Percentiles rank a stretch among this genome's conserved stretches.
Conservation (phyloP, 805 yeast species). For the Danielia oregonensis region DNA sequence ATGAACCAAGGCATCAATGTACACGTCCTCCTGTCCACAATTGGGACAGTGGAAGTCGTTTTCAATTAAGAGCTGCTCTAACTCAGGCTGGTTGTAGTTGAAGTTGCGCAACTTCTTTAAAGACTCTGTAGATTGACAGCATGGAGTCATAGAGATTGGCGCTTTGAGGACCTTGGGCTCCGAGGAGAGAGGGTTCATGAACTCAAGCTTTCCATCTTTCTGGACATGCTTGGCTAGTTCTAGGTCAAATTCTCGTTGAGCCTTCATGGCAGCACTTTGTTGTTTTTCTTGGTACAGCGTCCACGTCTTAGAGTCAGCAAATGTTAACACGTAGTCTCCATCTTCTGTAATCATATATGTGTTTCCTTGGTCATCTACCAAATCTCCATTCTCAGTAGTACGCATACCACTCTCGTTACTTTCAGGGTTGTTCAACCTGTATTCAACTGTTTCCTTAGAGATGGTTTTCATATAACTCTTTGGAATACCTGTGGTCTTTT, state of each 20-base stretch:
- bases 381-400: conserved; percentile 41
- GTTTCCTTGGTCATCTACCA: conserved; percentile 44
- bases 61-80: conserved; percentile 56
- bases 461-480: conserved; percentile 84
- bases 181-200: conserved; percentile 60
- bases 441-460: conserved; percentile 66
- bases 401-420: conserved; percentile 26
- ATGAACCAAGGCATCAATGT: conserved; percentile 64
- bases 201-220: conserved; percentile 33
- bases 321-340: conserved; percentile 93
- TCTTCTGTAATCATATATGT: conserved; percentile 86
- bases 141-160: conserved; percentile 76
- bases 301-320: conserved; percentile 93
- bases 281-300: conserved; percentile 73
- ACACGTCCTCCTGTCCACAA: conserved; percentile 70
- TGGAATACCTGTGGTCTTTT: conserved; percentile 97
- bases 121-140: conserved; percentile 58
- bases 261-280: conserved; percentile 44
- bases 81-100: conserved; percentile 33
- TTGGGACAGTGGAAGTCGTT: conserved; percentile 89
- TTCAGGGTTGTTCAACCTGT: conserved; percentile 38
- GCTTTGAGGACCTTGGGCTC: conserved; percentile 49
- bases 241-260: conserved; percentile 49
- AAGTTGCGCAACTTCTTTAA: conserved; percentile 51
- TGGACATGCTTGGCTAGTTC: conserved; percentile 29